Conservation (phyloP, 108 stramenopile species). For the Cyclotella sp. region DNA sequence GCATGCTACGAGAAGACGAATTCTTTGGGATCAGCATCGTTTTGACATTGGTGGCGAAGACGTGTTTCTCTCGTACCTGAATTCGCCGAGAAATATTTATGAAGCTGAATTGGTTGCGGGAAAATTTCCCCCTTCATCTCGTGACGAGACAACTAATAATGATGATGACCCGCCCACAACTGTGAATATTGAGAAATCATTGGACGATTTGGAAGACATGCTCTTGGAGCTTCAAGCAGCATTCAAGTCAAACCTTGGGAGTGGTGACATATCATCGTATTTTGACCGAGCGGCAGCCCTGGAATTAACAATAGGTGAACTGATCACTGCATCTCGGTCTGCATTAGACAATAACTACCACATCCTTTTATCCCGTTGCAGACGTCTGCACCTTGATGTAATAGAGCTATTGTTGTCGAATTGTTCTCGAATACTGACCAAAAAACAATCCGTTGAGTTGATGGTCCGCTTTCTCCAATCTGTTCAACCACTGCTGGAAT, state of each 20-base stretch:
- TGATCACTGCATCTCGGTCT: slow-evolving; percentile 55
- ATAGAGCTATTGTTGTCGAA: slow-evolving; percentile 48
- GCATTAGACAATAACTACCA: slow-evolving; percentile 63
- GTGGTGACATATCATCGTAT: slow-evolving; percentile 11
- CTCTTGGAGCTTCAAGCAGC: slow-evolving; percentile 46
- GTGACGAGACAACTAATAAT: slow-evolving; percentile 14
- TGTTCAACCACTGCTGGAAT: slow-evolving; percentile 28
- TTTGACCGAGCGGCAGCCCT: slow-evolving; percentile 64
- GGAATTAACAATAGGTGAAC: slow-evolving; percentile 64
- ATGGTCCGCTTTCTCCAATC: slow-evolving; percentile 59
- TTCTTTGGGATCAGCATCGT: slow-evolving; percentile 84
- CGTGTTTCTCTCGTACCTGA: slow-evolving; percentile 16
- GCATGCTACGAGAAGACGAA: slow-evolving; percentile 66
- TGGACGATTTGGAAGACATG: slow-evolving; percentile 67
- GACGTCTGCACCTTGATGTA: slow-evolving; percentile 63
- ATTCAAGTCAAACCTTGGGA: slow-evolving; percentile 10
- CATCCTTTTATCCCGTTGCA: slow-evolving; percentile 69
- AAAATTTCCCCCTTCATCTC: slow-evolving; percentile 60
- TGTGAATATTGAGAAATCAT: slow-evolving; percentile 67
- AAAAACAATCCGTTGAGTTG: slow-evolving; percentile 39
- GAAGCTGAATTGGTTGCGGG: slow-evolving; percentile 58
- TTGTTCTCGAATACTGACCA: slow-evolving; percentile 27
- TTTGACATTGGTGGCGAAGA: slow-evolving; percentile 79
- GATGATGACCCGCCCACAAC: slow-evolving; percentile 36
- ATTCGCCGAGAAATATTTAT: slow-evolving; percentile 21